Percentiles rank a stretch among this genome's conserved stretches.
These are phyloP conservation scores for Arbutus unedo DNA, from an alignment of 148 eudicot species.

Conservation along the genomic window DNA sequence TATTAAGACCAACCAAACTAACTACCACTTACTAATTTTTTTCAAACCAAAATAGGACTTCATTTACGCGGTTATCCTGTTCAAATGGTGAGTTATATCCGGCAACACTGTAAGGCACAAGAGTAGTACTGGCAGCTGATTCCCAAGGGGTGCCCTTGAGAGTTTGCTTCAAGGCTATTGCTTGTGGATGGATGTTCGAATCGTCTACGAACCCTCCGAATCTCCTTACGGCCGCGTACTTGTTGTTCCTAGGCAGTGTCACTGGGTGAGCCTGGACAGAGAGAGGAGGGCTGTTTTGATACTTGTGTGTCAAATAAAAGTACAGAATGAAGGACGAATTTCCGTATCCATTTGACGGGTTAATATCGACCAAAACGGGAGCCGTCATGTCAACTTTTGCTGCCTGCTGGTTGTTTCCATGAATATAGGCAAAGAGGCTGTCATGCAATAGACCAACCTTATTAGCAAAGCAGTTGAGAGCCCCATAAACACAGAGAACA, in stretches of 20 bases:
- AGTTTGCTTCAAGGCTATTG: constrained; percentile 3
- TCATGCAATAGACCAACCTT: background rate
- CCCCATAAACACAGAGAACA: too few relatives aligned
- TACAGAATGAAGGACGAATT: background rate
- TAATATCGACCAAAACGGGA: background rate
- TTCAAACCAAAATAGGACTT: constrained; percentile 17
- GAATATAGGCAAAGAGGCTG: constrained; percentile 7
- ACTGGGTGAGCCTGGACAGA: background rate
- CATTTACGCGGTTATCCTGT: constrained; percentile 9
- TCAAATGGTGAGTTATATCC: constrained; percentile 14
- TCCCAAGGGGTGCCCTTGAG: constrained; percentile 11
- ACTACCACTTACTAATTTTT: background rate
- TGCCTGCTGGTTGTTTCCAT: background rate
- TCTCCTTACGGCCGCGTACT: constrained; percentile 19
- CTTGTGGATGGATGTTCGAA: background rate
- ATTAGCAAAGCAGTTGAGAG: background rate
- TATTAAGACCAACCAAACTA: background rate
- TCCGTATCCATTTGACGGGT: background rate
- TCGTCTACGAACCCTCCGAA: constrained; percentile 14
- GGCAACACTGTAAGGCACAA: background rate
- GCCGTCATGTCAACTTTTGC: background rate
- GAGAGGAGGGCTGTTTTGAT: constrained; percentile 1
- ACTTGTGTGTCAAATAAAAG: background rate
- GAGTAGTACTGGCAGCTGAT: background rate
- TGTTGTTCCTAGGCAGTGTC: background rate